phyloP scores from a whole-genome alignment of 1,139 yeast genomes.

The Geotrichum klebahnii region DNA sequence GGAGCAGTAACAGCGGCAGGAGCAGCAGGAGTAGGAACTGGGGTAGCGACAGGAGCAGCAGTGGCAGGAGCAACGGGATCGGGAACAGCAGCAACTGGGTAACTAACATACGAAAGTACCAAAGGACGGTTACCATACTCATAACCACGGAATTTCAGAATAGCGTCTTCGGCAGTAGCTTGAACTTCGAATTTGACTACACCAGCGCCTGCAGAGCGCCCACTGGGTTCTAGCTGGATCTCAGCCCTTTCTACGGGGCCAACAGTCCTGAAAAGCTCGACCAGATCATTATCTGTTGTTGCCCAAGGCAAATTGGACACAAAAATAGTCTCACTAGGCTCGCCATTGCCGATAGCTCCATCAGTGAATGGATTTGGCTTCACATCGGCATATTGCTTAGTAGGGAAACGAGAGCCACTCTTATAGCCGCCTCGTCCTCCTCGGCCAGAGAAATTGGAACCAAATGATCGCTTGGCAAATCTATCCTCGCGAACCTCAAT shows the following conservation, averaged over 20 bases:
- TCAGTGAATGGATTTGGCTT: constrained; percentile 50
- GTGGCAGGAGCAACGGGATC: constrained; percentile 5
- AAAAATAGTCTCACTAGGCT: constrained; percentile 57
- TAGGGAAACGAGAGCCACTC: constrained; percentile 18
- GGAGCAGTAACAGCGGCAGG: constrained; percentile 12
- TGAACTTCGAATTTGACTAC: constrained; percentile 71
- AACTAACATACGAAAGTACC: constrained; percentile 54
- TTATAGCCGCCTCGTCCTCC: constrained; percentile 23
- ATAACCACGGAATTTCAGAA: constrained; percentile 68
- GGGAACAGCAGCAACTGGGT: constrained; percentile 17
- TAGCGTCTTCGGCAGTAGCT: constrained; percentile 69
- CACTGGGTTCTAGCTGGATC: constrained; percentile 59
- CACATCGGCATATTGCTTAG: constrained; percentile 11
- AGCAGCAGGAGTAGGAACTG: constrained; percentile 17
- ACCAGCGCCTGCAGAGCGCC: constrained; percentile 77
- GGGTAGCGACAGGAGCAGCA: constrained; percentile 2
- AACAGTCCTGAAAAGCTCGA: constrained; percentile 79
- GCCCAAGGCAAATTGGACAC: constrained; percentile 84
- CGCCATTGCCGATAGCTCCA: constrained; percentile 64
- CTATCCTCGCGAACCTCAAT: constrained; percentile 57
- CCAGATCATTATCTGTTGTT: constrained; percentile 78
- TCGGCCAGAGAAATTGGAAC: constrained; percentile 24
- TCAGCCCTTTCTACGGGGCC: constrained; percentile 78
- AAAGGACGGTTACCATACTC: constrained; percentile 80
- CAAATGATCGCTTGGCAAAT: constrained; percentile 44